Percentiles rank a stretch among this genome's conserved stretches.
Evolutionary conservation across 257 asterid genomes (phyloP).

Genomic region (Nicotiana noctiflora): DNA sequence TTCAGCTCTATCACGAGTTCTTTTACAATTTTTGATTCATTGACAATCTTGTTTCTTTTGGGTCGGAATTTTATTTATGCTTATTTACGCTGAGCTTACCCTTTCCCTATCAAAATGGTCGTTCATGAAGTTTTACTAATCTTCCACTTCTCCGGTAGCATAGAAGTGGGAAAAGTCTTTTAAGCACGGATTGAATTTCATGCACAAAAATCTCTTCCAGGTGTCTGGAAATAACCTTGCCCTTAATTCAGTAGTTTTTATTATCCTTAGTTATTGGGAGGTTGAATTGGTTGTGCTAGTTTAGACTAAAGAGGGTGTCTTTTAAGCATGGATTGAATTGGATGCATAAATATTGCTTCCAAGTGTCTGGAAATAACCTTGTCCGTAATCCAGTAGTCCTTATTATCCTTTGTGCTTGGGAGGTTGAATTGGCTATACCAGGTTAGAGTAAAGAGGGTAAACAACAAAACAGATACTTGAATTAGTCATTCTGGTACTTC

Average conservation of each 20-base stretch:
- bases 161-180: too few species aligned
- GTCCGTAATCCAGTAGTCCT: too few species aligned
- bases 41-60: not conserved
- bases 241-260: not conserved
- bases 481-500: too few species aligned
- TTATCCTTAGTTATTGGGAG: not conserved
- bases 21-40: not conserved
- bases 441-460: not conserved
- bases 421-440: too few species aligned
- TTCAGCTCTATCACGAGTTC: not conserved
- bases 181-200: too few species aligned
- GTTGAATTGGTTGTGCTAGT: not conserved
- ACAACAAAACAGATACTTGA: not conserved
- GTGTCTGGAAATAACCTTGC: not conserved
- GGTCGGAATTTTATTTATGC: not conserved
- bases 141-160: not conserved
- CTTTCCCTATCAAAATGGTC: not conserved
- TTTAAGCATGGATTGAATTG: too few species aligned
- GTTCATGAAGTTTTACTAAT: not conserved
- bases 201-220: too few species aligned
- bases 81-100: not conserved
- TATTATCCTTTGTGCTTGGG: too few species aligned
- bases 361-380: too few species aligned
- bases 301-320: not conserved
- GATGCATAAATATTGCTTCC: too few species aligned